These are phyloP conservation scores for Ophiostoma novo-ulmi DNA, from an alignment of 2,329 filamentous ascomycete species.

Conservation along the genomic window DNA sequence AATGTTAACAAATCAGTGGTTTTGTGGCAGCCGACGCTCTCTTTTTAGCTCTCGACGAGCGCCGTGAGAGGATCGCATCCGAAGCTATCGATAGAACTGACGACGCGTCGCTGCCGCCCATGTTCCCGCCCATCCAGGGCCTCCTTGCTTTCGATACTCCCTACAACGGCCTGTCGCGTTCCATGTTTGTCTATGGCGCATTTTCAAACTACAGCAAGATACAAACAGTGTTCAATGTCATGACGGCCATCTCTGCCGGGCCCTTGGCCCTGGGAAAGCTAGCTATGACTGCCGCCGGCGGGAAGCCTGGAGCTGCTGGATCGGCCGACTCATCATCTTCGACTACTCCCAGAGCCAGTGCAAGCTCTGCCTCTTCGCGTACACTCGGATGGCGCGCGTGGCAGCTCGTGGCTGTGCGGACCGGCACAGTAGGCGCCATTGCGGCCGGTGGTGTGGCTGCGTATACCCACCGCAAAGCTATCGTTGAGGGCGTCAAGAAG, in stretches of 20 bases:
- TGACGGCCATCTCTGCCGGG: constrained; percentile 50
- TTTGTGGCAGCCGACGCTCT: constrained; percentile 80
- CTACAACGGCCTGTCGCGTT: constrained; percentile 61
- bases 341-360: background rate
- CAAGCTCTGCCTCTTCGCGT: constrained; percentile 27
- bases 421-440: constrained; percentile 75
- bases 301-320: background rate
- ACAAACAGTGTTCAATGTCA: constrained; percentile 52
- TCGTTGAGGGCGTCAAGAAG: constrained; percentile 47
- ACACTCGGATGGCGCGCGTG: constrained; percentile 37
- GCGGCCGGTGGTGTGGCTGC: constrained; percentile 75
- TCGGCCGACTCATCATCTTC: background rate
- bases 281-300: background rate
- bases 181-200: constrained; percentile 57
- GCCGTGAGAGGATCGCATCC: constrained; percentile 43
- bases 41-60: constrained; percentile 57
- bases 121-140: constrained; percentile 77
- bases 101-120: constrained; percentile 30
- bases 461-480: constrained; percentile 69
- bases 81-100: constrained; percentile 27
- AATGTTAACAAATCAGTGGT: constrained; percentile 40
- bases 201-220: constrained; percentile 57
- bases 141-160: constrained; percentile 82
- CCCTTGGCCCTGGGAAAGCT: constrained; percentile 38
- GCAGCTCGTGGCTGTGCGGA: constrained; percentile 67